A percentile compares a stretch with the other conserved stretches of the same genome.
These are phyloP conservation scores for Paxillus rubicundulus DNA, from an alignment of 768 basidiomycete species.

Conservation along the genomic window DNA sequence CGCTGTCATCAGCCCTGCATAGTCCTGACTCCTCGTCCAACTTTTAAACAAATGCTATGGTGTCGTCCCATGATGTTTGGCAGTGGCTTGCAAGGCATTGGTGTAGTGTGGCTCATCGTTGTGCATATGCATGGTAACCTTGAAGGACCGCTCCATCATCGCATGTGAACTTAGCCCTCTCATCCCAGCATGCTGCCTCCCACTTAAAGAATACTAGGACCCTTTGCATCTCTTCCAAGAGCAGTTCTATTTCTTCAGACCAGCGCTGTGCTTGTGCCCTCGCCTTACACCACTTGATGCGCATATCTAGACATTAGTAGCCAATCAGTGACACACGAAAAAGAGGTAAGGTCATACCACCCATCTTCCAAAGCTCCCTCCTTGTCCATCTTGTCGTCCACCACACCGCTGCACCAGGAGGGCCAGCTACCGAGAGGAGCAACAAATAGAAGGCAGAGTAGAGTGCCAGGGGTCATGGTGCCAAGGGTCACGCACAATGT, in stretches of 20 bases:
- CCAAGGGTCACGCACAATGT: no score
- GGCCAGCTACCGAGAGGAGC: no score
- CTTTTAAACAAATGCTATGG: background rate
- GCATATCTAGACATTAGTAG: background rate
- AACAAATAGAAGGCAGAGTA: no score
- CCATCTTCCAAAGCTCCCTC: background rate
- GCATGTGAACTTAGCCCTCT: background rate
- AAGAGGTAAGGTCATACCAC: background rate
- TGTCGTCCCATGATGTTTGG: background rate
- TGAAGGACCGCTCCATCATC: background rate
- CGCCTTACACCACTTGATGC: slow-evolving; percentile 7
- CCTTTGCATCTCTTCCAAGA: slow-evolving; percentile 2
- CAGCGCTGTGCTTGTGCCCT: background rate
- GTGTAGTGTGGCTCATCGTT: background rate
- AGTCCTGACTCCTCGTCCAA: no score
- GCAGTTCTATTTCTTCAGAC: slow-evolving; percentile 3
- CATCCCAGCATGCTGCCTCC: slow-evolving; percentile 16
- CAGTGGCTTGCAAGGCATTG: background rate
- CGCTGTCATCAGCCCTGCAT: no score
- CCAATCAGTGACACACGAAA: no score
- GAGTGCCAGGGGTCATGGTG: no score
- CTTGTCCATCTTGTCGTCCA: background rate
- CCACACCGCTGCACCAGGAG: no score
- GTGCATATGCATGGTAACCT: slow-evolving; percentile 9
- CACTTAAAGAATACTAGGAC: background rate